phyloP scores from a whole-genome alignment of 352 stramenopile species.

The Pythium apleroticum region DNA sequence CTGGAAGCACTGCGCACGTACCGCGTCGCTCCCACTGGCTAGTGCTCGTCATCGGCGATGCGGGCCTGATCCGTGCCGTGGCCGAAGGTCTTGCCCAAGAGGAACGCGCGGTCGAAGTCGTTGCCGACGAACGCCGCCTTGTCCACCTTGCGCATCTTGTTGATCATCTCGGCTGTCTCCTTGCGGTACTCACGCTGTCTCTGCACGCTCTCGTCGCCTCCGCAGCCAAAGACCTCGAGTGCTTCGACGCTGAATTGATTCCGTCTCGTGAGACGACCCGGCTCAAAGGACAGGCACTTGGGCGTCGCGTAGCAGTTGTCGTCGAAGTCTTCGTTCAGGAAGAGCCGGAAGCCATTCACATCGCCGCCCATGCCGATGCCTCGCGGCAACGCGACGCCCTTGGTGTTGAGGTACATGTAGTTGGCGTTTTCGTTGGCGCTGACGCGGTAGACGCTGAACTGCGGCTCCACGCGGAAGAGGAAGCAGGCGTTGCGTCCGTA shows the following conservation, averaged over 20 bases:
- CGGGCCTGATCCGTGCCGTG: constrained; percentile 62
- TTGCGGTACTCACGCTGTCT: constrained; percentile 67
- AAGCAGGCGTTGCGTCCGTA: constrained; percentile 85
- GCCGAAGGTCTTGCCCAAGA: constrained; percentile 79
- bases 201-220: constrained; percentile 48
- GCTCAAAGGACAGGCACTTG: constrained; percentile 75
- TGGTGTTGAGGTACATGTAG: constrained; percentile 90
- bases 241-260: constrained; percentile 65
- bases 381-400: constrained; percentile 68
- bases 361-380: constrained; percentile 81
- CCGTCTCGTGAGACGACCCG: constrained; percentile 51
- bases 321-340: constrained; percentile 84
- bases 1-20: not conserved
- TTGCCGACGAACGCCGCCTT: constrained; percentile 83
- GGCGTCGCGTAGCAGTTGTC: constrained; percentile 77
- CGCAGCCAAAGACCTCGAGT: constrained; percentile 83
- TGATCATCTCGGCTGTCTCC: constrained; percentile 83
- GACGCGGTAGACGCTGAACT: constrained; percentile 64
- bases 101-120: constrained; percentile 85
- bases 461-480: constrained; percentile 66
- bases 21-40: constrained; percentile 10
- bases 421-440: constrained; percentile 50
- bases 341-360: constrained; percentile 70
- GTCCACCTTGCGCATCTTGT: constrained; percentile 81
- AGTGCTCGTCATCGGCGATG: constrained; percentile 68